Conservation (phyloP, 805 yeast species). For the Saccharomycopsis guyanensis region DNA sequence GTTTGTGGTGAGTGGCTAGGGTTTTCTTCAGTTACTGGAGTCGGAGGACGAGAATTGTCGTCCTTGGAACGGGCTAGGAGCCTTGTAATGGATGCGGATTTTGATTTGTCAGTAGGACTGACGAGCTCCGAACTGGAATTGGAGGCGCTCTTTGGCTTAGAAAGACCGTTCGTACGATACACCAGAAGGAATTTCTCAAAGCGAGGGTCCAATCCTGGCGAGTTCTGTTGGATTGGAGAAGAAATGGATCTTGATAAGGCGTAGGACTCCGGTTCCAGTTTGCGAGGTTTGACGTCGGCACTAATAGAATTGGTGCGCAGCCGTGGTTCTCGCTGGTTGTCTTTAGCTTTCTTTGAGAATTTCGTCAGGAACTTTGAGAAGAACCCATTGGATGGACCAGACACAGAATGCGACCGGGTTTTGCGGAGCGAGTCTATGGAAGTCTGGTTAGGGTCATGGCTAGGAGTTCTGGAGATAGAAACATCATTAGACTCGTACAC, state of each 20-base stretch:
- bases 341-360: conserved; percentile 9
- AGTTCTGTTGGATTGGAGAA: conserved; percentile 4
- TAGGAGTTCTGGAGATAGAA: neutral
- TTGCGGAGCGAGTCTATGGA: neutral
- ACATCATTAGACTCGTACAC: neutral
- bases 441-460: neutral
- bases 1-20: conserved; percentile 24
- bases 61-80: conserved; percentile 25
- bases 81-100: conserved; percentile 22
- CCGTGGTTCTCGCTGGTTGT: neutral
- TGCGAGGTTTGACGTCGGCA: too few species aligned
- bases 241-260: conserved; percentile 9
- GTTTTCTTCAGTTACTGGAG: conserved; percentile 22
- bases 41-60: conserved; percentile 26
- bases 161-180: conserved; percentile 27
- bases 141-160: conserved; percentile 1
- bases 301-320: neutral
- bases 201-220: conserved; percentile 34
- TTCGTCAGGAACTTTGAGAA: conserved; percentile 12
- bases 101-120: neutral
- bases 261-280: neutral
- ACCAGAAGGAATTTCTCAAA: conserved; percentile 39
- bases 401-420: neutral
- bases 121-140: neutral
- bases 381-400: conserved; percentile 5